A percentile compares a stretch with the other conserved stretches of the same genome.
Evolutionary conservation across 2,329 filamentous ascomycete genomes (phyloP).

Genomic region (Cephalotrichum gorgonifer): DNA sequence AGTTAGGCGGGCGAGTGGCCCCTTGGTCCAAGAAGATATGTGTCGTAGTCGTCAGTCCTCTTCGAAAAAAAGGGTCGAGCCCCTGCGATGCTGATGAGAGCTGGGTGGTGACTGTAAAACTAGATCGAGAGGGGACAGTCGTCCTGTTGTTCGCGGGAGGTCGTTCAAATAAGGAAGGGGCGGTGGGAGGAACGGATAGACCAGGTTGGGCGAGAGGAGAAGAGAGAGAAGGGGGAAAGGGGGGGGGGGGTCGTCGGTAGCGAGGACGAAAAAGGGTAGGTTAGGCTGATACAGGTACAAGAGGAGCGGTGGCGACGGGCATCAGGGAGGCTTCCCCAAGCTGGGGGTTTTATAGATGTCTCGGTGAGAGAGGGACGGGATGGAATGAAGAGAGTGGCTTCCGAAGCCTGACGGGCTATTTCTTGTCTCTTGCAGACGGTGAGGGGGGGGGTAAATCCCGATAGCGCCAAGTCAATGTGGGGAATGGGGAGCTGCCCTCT

Average conservation of each 20-base stretch:
- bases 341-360: background rate
- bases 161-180: background rate
- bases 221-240: background rate
- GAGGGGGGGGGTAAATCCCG: background rate
- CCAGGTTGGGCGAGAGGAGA: too few species aligned
- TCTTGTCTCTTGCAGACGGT: background rate
- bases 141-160: background rate
- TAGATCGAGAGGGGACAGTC: background rate
- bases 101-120: background rate
- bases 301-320: background rate
- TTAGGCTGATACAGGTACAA: background rate
- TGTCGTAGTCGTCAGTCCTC: background rate
- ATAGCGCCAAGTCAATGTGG: constrained; percentile 5
- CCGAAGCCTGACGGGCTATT: background rate
- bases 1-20: background rate
- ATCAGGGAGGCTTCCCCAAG: background rate
- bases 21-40: background rate
- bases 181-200: background rate
- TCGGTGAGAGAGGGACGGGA: background rate
- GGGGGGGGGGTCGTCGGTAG: background rate
- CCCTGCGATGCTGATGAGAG: background rate
- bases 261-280: background rate
- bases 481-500: constrained; percentile 1
- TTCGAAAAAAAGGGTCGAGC: background rate
- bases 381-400: background rate